Conservation (phyloP, 108 stramenopile genomes). For the Stephanodiscus triporus region DNA sequence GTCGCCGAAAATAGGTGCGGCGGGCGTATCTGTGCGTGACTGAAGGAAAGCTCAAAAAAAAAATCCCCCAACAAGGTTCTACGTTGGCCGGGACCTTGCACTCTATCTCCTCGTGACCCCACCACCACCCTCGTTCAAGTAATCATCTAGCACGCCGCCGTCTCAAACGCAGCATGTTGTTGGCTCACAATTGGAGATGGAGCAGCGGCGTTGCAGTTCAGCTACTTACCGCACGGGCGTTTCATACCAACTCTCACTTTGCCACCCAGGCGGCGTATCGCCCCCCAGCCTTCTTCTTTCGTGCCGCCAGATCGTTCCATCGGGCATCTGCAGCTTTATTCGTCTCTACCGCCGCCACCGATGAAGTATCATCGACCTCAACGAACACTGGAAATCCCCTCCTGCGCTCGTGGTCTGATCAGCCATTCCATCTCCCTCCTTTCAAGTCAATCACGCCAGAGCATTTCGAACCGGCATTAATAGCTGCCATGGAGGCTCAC, state of each 20-base stretch:
- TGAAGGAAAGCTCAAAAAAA: no score
- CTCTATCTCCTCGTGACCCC: no score
- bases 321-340: no score
- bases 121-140: no score
- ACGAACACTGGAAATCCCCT: conserved; percentile 49
- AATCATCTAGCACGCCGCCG: no score
- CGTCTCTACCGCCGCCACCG: no score
- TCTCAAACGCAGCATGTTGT: not conserved
- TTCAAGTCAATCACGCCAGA: conserved; percentile 48
- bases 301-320: no score
- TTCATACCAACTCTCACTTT: conserved; percentile 5
- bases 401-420: conserved; percentile 53
- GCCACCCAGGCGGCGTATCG: not conserved
- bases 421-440: conserved; percentile 67
- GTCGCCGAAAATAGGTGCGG: no score
- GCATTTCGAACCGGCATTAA: conserved; percentile 63
- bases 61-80: no score
- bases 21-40: no score
- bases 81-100: no score
- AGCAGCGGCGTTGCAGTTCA: not conserved
- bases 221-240: conserved; percentile 15
- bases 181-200: conserved; percentile 1
- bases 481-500: conserved; percentile 60
- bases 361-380: no score
- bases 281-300: not conserved